phyloP scores from a whole-genome alignment of 352 stramenopile genomes.

The Phytophthora vignae region DNA sequence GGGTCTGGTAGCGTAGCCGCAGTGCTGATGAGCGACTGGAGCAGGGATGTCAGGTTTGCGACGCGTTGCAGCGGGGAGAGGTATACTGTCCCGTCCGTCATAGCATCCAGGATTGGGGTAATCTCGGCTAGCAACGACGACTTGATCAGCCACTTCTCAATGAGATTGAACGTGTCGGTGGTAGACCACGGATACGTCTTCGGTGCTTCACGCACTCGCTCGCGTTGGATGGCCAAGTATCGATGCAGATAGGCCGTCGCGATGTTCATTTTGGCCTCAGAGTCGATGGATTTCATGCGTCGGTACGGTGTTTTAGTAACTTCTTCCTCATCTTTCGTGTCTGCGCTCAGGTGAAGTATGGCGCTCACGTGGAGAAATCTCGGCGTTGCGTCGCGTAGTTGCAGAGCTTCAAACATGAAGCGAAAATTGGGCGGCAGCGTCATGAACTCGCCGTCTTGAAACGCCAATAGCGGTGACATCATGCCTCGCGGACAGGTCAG shows the following conservation, averaged over 20 bases:
- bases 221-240: constrained; percentile 25
- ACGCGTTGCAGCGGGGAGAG: constrained; percentile 54
- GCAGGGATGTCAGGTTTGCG: constrained; percentile 49
- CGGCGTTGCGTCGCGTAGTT: constrained; percentile 45
- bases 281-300: constrained; percentile 1
- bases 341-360: constrained; percentile 33
- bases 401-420: constrained; percentile 66
- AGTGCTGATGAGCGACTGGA: constrained; percentile 54
- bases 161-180: constrained; percentile 20
- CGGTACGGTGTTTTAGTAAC: background rate
- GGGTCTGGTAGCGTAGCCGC: constrained; percentile 7
- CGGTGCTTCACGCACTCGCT: background rate
- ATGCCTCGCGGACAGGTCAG: constrained; percentile 11
- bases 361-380: constrained; percentile 37
- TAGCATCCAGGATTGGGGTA: constrained; percentile 15
- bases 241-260: constrained; percentile 35
- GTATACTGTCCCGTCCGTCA: background rate
- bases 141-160: constrained; percentile 25
- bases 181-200: constrained; percentile 5
- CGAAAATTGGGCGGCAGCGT: constrained; percentile 68
- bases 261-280: constrained; percentile 3
- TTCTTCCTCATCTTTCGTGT: background rate
- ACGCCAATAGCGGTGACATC: constrained; percentile 23
- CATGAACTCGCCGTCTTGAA: constrained; percentile 63
- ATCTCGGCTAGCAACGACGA: constrained; percentile 23